Conservation (phyloP, 345 rosid genomes). For the Ailanthus altissimus region DNA sequence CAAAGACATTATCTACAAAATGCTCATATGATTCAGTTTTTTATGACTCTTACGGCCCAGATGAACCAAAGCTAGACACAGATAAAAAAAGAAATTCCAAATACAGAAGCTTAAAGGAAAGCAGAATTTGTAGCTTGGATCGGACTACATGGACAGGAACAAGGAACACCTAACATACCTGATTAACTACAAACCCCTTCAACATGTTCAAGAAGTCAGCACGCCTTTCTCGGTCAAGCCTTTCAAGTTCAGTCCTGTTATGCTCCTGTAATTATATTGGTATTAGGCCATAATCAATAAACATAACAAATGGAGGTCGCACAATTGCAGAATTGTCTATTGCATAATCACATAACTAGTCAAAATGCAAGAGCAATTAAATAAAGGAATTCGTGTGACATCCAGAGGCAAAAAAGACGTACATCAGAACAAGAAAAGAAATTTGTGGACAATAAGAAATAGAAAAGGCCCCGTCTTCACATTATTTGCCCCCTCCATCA, state of each 20-base stretch:
- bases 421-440: not conserved
- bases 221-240: constrained; percentile 81
- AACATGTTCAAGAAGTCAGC: constrained; percentile 83
- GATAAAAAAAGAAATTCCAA: not conserved
- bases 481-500: constrained; percentile 1
- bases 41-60: not conserved
- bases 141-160: not conserved
- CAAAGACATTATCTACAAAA: not conserved
- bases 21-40: not conserved
- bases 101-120: not conserved
- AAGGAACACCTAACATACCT: constrained; percentile 44
- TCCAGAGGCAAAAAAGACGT: not conserved
- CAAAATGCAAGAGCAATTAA: not conserved
- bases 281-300: constrained; percentile 17
- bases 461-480: not conserved
- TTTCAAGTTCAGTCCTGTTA: constrained; percentile 78
- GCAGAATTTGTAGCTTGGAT: not conserved
- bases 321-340: not conserved
- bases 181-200: constrained; percentile 89
- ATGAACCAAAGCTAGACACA: not conserved
- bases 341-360: not conserved
- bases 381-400: not conserved
- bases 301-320: not conserved
- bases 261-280: constrained; percentile 61
- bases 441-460: not conserved